These are phyloP conservation scores for Cryptococcus sp. DNA, from an alignment of 1,284 basidiomycete genomes.

Conservation along the genomic window DNA sequence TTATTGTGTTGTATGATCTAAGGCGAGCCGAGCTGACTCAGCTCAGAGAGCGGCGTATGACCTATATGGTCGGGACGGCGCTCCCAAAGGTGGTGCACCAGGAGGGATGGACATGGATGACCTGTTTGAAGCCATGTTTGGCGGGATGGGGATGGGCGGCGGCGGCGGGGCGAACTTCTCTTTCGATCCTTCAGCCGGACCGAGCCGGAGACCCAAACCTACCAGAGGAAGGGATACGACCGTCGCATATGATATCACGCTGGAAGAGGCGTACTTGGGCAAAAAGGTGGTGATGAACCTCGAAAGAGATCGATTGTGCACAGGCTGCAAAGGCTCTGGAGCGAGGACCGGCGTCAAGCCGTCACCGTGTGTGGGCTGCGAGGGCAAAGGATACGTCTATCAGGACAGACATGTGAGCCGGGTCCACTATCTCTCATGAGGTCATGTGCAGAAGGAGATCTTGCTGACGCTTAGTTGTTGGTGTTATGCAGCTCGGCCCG, in stretches of 20 bases:
- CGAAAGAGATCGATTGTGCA: constrained; percentile 81
- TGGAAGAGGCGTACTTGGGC: constrained; percentile 92
- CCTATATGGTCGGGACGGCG: constrained; percentile 67
- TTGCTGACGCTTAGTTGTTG: not conserved
- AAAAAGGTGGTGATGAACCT: constrained; percentile 86
- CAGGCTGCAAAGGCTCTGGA: constrained; percentile 81
- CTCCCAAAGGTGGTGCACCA: constrained; percentile 57
- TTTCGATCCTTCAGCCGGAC: constrained; percentile 57
- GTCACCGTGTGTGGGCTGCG: constrained; percentile 77
- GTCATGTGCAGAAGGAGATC: not conserved
- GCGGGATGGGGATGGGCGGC: constrained; percentile 51
- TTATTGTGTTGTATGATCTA: not conserved
- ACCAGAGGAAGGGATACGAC: constrained; percentile 65
- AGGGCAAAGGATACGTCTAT: constrained; percentile 63
- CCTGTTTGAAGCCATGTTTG: constrained; percentile 79
- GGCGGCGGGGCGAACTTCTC: constrained; percentile 51
- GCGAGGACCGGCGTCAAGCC: constrained; percentile 76
- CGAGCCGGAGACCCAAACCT: constrained; percentile 53
- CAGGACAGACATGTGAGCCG: constrained; percentile 48
- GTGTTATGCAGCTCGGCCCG: constrained; percentile 40
- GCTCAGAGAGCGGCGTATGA: constrained; percentile 76
- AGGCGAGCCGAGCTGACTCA: constrained; percentile 1
- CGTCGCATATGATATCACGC: constrained; percentile 79
- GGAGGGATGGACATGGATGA: constrained; percentile 67
- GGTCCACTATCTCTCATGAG: not conserved